A percentile compares a stretch with the other conserved stretches of the same genome.
These are phyloP conservation scores for Allium sativum DNA, from an alignment of 106 monocot genomes.

Conservation along the genomic window DNA sequence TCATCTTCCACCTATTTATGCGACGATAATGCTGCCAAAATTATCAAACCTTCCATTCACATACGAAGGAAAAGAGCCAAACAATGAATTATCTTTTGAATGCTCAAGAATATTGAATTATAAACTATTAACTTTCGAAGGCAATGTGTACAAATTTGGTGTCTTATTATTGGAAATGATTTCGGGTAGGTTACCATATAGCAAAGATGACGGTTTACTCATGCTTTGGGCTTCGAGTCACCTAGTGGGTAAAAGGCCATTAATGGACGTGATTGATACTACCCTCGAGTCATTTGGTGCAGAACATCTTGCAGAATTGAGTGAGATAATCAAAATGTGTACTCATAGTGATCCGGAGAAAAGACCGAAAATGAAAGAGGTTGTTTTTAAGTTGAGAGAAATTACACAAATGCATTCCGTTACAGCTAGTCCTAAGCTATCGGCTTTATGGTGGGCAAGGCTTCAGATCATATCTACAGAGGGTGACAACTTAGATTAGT, in stretches of 20 bases:
- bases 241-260: constrained; percentile 37
- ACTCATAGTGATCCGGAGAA: constrained; percentile 15
- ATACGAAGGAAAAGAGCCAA: constrained; percentile 17
- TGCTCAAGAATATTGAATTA: constrained; percentile 4
- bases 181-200: constrained; percentile 54
- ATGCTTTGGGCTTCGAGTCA: constrained; percentile 58
- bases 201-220: constrained; percentile 49
- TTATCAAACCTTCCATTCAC: constrained; percentile 42
- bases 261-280: constrained; percentile 40
- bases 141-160: constrained; percentile 54
- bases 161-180: constrained; percentile 62
- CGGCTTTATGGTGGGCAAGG: constrained; percentile 87
- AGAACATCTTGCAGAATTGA: constrained; percentile 28
- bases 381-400: constrained; percentile 25
- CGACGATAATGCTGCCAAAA: constrained; percentile 62
- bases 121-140: constrained; percentile 10
- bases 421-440: constrained; percentile 43
- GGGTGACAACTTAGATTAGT: not conserved
- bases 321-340: constrained; percentile 38
- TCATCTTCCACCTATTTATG: constrained; percentile 34
- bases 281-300: constrained; percentile 26
- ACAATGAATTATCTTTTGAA: not conserved
- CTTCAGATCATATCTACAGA: constrained; percentile 54
- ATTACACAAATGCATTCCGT: constrained; percentile 42
- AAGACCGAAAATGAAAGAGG: constrained; percentile 43